Base-by-base conservation (phyloP, 306 rosid genomes). In the Alnus glutinosa region DNA sequence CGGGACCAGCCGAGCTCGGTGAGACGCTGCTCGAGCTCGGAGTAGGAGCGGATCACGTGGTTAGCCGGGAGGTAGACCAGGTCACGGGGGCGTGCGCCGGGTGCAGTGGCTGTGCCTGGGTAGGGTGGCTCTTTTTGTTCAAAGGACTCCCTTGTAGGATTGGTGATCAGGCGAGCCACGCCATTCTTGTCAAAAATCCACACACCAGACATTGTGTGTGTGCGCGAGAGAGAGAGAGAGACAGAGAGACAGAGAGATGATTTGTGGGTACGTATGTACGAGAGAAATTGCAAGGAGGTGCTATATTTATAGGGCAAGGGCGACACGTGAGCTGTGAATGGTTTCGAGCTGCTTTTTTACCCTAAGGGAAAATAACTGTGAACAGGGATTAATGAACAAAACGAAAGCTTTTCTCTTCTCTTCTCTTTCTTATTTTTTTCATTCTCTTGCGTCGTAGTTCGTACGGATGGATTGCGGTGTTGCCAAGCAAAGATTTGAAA, bases 111-210 rank as follows among this genome's bases (percentile, higher is more conserved):
- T 8, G 93, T 92, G 9, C 92, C 91, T 0, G 92, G 87, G 4
- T 39, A 32, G 0, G 87, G 70, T 1, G 89, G 87, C 23, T 87
- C 86, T 75, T 66, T 89, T 5, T 78, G 87, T 87, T 94, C 97
- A 76, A 94, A 94, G 15, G 98, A 89, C 46, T 94, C 98, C 70
- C 89, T 76, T 1, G 96, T 94, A 18, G 98, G 98, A 90, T 90
- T 87, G 5, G 84, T 55, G 44, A 94, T 85, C 1, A 92, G 85
- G 14, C 97, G 90, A 2, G 86, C 86, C 79, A 94, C 97, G 1
- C 98, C 98, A n/a, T 87, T 92, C 85, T 90, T 92, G 90, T 89
- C 94, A 68, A 94, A 94, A 7, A 94, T 87, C 98, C 97, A 94
- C 30, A 94, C 98, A 5, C 98, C 98, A 14, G 98, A 94, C 98